Evolutionary conservation across 2,329 filamentous ascomycete species (phyloP), one percentile per base, ranked within the genome.

Genomic region (Fusarium coicis): DNA sequence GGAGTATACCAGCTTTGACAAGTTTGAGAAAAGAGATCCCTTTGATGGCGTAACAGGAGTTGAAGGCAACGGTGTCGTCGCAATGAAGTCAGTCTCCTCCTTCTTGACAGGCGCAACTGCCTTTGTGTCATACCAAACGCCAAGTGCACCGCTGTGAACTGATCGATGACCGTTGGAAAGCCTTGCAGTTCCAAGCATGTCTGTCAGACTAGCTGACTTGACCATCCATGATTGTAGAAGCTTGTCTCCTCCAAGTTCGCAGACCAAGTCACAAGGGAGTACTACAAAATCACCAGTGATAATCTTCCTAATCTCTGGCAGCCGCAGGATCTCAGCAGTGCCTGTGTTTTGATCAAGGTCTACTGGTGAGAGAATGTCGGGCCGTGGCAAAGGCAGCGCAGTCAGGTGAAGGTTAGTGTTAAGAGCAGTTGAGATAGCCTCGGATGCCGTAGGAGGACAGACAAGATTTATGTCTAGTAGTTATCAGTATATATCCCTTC

Each of bases 151-250:
- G 81, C 93, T 93, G 70, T 90, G 87, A 32, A 79, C 78, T 57
- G 79, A 79, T 47, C 80, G 80, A 19, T 80, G 76, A 5, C 80
- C 82, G 12, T 83, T 83, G n/a, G 82, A 80, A 21, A 84, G 81
- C 23, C 77, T 78, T 7, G 76, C 70, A 42, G 88, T 86, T 19
- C 86, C 89, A 6, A 92, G 87, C 19, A 87, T 86, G 83, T 85
- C 90, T 75, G 83, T 88, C 81, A 96, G 86, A 42, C 92, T 93
- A 21, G 90, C 92, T 55, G 94, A 90, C 75, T 93, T 91, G 36
- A 95, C 90, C 92, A 98, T 95, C 95, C 96, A 99, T 68, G 95
- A 91, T 81, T 98, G 94, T 5, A 97, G 84, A 28, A 98, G 86
- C 70, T 92, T 90, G 76, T 95, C 93, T 18, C 95, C 95, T 6